phyloP scores from a whole-genome alignment of 371 early-diverging fungal species.

The Rhizopus microsporus region DNA sequence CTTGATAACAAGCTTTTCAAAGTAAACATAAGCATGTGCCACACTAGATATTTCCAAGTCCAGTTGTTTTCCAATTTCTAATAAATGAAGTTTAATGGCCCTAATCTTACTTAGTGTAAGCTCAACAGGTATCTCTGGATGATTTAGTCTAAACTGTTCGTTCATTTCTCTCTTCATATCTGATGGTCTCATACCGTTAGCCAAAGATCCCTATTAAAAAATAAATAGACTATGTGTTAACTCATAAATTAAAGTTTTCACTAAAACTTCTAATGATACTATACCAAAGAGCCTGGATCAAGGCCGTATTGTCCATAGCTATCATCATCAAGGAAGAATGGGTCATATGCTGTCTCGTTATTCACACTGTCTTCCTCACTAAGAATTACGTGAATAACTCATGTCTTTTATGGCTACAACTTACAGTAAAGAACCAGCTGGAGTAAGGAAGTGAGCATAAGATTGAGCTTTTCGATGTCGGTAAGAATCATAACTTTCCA shows the following conservation, averaged over 20 bases:
- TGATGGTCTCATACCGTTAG: slow-evolving; percentile 39
- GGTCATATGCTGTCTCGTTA: slow-evolving; percentile 44
- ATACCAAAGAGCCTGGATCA: slow-evolving; percentile 39
- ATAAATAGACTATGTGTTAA: not conserved
- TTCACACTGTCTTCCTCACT: slow-evolving; percentile 19
- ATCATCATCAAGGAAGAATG: slow-evolving; percentile 67
- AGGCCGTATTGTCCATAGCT: slow-evolving; percentile 32
- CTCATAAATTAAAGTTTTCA: not conserved
- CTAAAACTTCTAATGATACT: not conserved
- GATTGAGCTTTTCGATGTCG: slow-evolving; percentile 42
- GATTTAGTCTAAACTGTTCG: slow-evolving; percentile 71
- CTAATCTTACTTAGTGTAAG: slow-evolving; percentile 83
- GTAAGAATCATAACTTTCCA: slow-evolving; percentile 36
- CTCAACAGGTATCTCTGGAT: slow-evolving; percentile 72
- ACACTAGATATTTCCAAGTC: slow-evolving; percentile 91
- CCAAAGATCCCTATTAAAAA: slow-evolving; percentile 6
- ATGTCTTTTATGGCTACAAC: not conserved
- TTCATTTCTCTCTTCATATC: slow-evolving; percentile 70
- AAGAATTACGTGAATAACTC: not conserved
- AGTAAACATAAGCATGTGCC: slow-evolving; percentile 87
- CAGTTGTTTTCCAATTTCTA: slow-evolving; percentile 44
- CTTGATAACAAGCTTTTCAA: slow-evolving; percentile 89
- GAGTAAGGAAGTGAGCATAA: slow-evolving; percentile 46
- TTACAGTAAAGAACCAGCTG: slow-evolving; percentile 44
- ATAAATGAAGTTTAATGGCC: slow-evolving; percentile 66